Evolutionary conservation across 345 rosid genomes (phyloP).

Genomic region (Hypericum perforatum): DNA sequence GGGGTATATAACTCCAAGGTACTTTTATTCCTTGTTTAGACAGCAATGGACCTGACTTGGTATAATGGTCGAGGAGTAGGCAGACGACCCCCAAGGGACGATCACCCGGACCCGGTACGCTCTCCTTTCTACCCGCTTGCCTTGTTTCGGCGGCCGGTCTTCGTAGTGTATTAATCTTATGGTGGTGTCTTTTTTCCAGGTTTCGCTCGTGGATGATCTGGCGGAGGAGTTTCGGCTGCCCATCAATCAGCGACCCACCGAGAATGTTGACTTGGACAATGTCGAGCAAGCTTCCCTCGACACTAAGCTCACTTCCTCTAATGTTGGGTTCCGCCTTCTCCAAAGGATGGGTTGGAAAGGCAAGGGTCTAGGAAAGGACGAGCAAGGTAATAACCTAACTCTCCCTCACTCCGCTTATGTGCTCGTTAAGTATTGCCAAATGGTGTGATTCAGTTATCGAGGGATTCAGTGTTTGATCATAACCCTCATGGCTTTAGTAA

Average conservation of each 20-base stretch:
- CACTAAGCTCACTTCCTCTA: conserved; percentile 66
- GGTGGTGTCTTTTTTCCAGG: conserved; percentile 34
- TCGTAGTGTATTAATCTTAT: no score
- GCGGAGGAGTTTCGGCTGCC: conserved; percentile 73
- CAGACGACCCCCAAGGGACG: no score
- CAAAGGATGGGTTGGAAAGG: conserved; percentile 99
- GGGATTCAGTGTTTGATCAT: no score
- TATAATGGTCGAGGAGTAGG: no score
- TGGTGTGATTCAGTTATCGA: no score
- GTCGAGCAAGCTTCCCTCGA: conserved; percentile 90
- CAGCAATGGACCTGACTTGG: no score
- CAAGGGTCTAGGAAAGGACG: conserved; percentile 90
- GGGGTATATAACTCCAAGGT: no score
- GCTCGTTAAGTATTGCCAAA: background rate
- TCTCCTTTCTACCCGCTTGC: no score
- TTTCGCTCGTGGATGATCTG: conserved; percentile 52
- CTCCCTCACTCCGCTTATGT: background rate
- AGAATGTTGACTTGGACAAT: conserved; percentile 74
- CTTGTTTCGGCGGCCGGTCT: no score
- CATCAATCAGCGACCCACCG: conserved; percentile 55
- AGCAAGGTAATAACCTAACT: conserved; percentile 55
- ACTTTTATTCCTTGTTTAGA: no score
- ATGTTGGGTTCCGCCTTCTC: conserved; percentile 88
- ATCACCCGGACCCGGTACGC: no score
- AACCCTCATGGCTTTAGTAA: no score